These are phyloP conservation scores for Apiospora saccharicola DNA, from an alignment of 2,329 filamentous ascomycete species.

Conservation along the genomic window DNA sequence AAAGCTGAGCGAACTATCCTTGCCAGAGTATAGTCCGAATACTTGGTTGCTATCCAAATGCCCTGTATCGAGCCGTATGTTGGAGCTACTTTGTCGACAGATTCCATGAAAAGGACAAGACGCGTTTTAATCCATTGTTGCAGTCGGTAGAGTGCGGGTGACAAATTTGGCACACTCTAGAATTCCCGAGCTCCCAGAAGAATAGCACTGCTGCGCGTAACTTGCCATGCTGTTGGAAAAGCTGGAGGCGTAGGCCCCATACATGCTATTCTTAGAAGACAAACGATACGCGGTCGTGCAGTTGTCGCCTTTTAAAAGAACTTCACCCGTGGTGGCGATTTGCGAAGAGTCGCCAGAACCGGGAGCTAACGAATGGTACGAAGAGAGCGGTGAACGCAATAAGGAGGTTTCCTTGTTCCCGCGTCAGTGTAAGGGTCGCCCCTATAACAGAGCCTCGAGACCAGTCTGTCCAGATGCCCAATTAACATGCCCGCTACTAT, in stretches of 20 bases:
- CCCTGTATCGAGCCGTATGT: constrained; percentile 29
- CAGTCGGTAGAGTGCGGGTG: not conserved
- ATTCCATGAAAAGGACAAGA: constrained; percentile 30
- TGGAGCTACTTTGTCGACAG: constrained; percentile 25
- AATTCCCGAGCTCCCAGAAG: not conserved
- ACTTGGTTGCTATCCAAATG: constrained; percentile 31
- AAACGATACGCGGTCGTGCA: constrained; percentile 19
- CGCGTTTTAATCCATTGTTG: constrained; percentile 9
- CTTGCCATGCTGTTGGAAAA: constrained; percentile 29
- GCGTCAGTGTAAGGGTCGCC: constrained; percentile 27
- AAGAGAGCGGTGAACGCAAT: constrained; percentile 33
- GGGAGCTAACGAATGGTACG: constrained; percentile 30
- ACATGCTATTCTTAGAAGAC: not conserved
- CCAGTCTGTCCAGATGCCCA: not conserved
- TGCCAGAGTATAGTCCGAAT: constrained; percentile 29
- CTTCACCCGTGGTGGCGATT: constrained; percentile 31
- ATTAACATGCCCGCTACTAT: no score
- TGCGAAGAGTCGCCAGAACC: constrained; percentile 31
- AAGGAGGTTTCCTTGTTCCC: constrained; percentile 26
- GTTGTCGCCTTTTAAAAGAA: constrained; percentile 25
- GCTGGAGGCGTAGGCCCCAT: not conserved
- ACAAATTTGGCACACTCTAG: constrained; percentile 30
- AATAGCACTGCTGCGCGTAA: constrained; percentile 33
- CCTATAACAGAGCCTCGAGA: constrained; percentile 23
- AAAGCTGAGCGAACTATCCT: constrained; percentile 26